Base-by-base conservation (phyloP, 257 asterid species). In the Solanum phureja region DNA sequence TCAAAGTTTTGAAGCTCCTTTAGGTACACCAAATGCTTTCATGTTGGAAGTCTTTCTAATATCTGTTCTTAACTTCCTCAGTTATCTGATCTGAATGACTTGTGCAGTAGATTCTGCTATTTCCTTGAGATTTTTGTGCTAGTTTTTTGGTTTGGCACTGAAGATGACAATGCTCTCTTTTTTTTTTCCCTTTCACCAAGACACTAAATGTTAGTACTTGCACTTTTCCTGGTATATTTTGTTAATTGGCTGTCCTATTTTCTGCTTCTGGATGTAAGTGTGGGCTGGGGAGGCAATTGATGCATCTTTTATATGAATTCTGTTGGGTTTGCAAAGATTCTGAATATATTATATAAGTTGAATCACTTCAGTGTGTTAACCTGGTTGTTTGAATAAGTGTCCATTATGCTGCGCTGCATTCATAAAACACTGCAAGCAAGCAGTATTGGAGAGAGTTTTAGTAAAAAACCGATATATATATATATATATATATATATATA, bases 1-100 rank as follows among this genome's bases (percentile, higher is more conserved):
- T 92, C 92, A 90, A 88, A 94, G 93, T 88, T 92, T 92, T 89
- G 94, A 92, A 88, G 98, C 95, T 77, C 98, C 98, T 18, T 31
- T 83, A 49, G 98, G 98, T 94, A 94, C 87, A 83, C 8, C 75
- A 12, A 58, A 49, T 12, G 23, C 13, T 79, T 66, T 86, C 58
- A 29, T 23, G 27, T 38, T 24, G 23, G 27, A 81, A 40, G 31
- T 33, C 66, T 40, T 88, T 85, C 58, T 35, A 46, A 44, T 24
- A 3, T 79, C 66, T 79, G 68, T 29, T 81, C 42, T 81, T 27
- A 27, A 81, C 83, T 35, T n/a, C 33, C 29, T 85, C 3, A 3
- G 84, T 83, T 69, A 35, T 44, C 42, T 18, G 29, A 18, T 29
- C 10, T 79, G 24, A 44, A 11, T 73, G 60, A 83, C 27, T 64